Percentiles rank a stretch among this genome's conserved stretches.
phyloP scores from a whole-genome alignment of 495 filamentous ascomycete species.

The Penicillium cinerascens region DNA sequence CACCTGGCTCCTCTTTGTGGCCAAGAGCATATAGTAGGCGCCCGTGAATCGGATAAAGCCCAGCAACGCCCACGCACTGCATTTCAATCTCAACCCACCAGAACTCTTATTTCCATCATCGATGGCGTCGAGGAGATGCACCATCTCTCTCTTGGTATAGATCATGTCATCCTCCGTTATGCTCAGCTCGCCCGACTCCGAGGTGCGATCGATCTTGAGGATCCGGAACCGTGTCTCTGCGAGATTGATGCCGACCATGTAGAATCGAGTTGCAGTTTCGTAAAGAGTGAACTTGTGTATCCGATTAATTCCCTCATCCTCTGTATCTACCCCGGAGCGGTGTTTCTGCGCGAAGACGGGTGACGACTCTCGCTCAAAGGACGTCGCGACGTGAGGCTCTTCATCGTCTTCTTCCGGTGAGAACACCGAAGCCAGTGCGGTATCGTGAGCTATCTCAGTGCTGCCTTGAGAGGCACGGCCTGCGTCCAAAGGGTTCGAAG shows the following conservation, averaged over 20 bases:
- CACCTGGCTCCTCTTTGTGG: constrained; percentile 93
- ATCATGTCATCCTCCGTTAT: constrained; percentile 92
- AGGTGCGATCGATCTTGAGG: constrained; percentile 88
- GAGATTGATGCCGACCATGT: constrained; percentile 88
- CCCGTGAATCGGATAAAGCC: constrained; percentile 96
- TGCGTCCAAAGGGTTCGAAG: constrained; percentile 14
- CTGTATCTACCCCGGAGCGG: constrained; percentile 53
- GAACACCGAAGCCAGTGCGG: constrained; percentile 13
- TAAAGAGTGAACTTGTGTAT: constrained; percentile 97
- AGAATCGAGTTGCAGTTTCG: constrained; percentile 88
- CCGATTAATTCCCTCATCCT: constrained; percentile 68
- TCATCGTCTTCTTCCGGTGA: constrained; percentile 38
- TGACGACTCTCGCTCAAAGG: constrained; percentile 42
- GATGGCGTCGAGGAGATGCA: constrained; percentile 84
- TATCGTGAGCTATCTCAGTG: constrained; percentile 15
- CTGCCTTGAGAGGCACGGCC: not conserved
- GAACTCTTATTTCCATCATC: constrained; percentile 92
- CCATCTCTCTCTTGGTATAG: constrained; percentile 91
- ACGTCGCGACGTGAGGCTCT: constrained; percentile 41
- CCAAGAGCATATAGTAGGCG: constrained; percentile 94
- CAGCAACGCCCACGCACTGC: constrained; percentile 88
- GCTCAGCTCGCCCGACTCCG: constrained; percentile 73
- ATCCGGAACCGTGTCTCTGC: constrained; percentile 85
- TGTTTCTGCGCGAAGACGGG: constrained; percentile 37
- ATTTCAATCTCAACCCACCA: constrained; percentile 86